Percentiles rank a stretch among this genome's conserved stretches.
Evolutionary conservation across 148 eudicot species (phyloP).

Genomic region (Camellia sinensis): DNA sequence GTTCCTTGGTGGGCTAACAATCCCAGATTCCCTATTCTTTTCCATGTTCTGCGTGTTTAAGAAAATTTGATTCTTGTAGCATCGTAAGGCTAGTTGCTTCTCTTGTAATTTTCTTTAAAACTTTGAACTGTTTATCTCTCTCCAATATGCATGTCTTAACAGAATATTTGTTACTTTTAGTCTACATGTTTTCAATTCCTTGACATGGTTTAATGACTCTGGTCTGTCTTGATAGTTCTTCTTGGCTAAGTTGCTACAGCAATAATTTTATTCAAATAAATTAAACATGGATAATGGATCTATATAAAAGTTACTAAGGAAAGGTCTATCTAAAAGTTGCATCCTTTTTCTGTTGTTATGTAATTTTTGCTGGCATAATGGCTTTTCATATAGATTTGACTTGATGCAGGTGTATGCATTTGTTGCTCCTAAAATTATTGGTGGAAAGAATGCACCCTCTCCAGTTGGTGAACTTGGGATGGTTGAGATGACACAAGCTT

Average conservation of each 20-base stretch:
- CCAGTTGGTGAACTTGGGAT: conserved; percentile 99
- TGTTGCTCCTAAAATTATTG: conserved; percentile 96
- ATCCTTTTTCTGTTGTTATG: neutral
- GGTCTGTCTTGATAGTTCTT: neutral
- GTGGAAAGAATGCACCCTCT: conserved; percentile 92
- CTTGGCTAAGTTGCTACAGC: neutral
- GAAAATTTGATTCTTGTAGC: conserved; percentile 1
- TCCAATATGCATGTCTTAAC: neutral
- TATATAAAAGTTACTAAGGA: neutral
- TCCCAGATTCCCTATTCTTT: neutral
- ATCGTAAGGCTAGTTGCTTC: neutral
- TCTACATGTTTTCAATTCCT: neutral
- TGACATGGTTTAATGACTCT: neutral
- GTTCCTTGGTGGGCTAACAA: neutral
- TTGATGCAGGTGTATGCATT: conserved; percentile 74
- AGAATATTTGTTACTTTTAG: neutral
- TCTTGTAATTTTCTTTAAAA: neutral
- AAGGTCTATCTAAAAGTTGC: neutral
- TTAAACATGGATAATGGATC: neutral
- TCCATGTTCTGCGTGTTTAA: neutral
- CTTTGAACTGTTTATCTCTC: neutral
- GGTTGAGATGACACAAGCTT: conserved; percentile 97
- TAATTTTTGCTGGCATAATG: conserved; percentile 3
- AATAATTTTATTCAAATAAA: neutral
- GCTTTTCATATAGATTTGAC: neutral